Evolutionary conservation across 164 flowering plant genomes (phyloP).

Genomic region (Annona squamosa): DNA sequence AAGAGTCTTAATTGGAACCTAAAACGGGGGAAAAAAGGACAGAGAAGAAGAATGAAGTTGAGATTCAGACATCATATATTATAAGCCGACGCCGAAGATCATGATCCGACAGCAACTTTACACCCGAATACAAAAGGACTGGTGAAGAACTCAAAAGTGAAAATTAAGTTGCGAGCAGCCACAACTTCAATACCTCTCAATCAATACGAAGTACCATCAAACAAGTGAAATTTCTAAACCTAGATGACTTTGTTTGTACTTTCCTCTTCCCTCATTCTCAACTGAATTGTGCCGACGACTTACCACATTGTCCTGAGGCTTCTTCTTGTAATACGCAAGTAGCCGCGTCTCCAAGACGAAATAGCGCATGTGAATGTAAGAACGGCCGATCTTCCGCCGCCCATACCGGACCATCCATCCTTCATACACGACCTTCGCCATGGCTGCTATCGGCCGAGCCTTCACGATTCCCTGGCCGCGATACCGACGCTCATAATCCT

Average conservation of each 20-base stretch:
- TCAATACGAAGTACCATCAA: background rate
- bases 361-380: conserved; percentile 92
- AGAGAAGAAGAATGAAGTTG: background rate
- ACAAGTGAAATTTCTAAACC: background rate
- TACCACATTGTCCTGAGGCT: conserved; percentile 95
- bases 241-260: background rate
- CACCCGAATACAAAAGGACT: too few relatives aligned
- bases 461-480: background rate
- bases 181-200: background rate
- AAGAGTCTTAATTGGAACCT: conserved; percentile 96
- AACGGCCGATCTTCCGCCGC: conserved; percentile 93
- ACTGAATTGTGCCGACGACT: background rate
- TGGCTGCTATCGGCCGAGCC: conserved; percentile 7
- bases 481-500: background rate
- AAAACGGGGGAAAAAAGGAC: background rate
- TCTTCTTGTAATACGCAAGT: conserved; percentile 92
- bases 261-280: background rate
- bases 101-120: background rate
- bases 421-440: conserved; percentile 84
- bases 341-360: conserved; percentile 87
- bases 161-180: background rate
- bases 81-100: background rate
- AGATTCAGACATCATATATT: background rate
- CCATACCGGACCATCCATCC: conserved; percentile 99
- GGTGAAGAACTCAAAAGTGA: background rate